phyloP scores from a whole-genome alignment of 164 flowering plant genomes.

The Stephania japonica region DNA sequence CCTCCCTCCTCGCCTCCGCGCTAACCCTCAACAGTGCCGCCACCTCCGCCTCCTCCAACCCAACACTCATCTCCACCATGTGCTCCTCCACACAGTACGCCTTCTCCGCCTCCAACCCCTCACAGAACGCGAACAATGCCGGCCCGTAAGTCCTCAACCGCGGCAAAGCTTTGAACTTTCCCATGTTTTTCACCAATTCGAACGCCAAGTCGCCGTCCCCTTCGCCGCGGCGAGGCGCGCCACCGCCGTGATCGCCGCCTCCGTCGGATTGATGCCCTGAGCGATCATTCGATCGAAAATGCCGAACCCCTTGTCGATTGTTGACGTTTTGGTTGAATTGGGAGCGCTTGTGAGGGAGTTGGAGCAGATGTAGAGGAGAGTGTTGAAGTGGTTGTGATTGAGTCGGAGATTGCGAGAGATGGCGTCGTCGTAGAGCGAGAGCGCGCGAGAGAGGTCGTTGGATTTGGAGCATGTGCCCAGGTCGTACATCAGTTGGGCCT shows the following conservation, averaged over 20 bases:
- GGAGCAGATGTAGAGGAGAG: constrained; percentile 72
- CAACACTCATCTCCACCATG: constrained; percentile 39
- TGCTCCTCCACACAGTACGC: constrained; percentile 74
- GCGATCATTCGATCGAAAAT: constrained; percentile 50
- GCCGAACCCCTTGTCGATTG: constrained; percentile 47
- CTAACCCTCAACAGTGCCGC: constrained; percentile 61
- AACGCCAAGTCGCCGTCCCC: constrained; percentile 66
- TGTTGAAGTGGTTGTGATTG: constrained; percentile 47
- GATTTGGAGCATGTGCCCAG: constrained; percentile 58
- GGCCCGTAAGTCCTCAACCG: constrained; percentile 64
- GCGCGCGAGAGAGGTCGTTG: constrained; percentile 55
- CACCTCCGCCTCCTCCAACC: constrained; percentile 56
- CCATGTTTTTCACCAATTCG: constrained; percentile 42
- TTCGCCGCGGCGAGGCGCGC: constrained; percentile 72
- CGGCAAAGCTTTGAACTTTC: constrained; percentile 29
- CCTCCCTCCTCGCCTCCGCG: constrained; percentile 31
- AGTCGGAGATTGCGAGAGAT: constrained; percentile 33
- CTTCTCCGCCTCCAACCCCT: constrained; percentile 44
- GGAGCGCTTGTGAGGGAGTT: constrained; percentile 24
- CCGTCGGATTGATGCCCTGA: constrained; percentile 40
- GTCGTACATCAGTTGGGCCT: constrained; percentile 36
- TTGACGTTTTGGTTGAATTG: constrained; percentile 17
- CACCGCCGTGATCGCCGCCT: constrained; percentile 68
- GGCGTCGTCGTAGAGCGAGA: constrained; percentile 57
- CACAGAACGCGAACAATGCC: constrained; percentile 59